These are phyloP conservation scores for Pezicula rhizophila DNA, from an alignment of 2,329 filamentous ascomycete genomes.

Conservation along the genomic window DNA sequence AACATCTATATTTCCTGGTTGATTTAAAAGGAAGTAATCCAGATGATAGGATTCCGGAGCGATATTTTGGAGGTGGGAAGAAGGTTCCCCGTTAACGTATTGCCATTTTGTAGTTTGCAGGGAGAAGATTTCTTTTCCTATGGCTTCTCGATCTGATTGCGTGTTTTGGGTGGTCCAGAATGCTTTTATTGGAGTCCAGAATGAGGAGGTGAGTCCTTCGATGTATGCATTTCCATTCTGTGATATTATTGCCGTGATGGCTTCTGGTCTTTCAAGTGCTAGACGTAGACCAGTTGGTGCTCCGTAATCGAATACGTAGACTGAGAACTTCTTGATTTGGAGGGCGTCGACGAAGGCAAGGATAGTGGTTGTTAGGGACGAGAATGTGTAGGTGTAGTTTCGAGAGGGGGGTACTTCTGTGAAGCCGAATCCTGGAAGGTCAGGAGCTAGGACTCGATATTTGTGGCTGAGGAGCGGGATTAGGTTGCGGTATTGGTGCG, in stretches of 20 bases:
- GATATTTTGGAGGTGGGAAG: background rate
- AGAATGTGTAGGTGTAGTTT: constrained; percentile 48
- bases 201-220: constrained; percentile 38
- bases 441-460: constrained; percentile 43
- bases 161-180: background rate
- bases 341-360: constrained; percentile 41
- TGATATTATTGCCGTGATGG: constrained; percentile 43
- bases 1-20: constrained; percentile 42
- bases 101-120: constrained; percentile 5
- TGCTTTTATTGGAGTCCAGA: constrained; percentile 1
- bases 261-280: constrained; percentile 39
- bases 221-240: constrained; percentile 57
- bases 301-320: constrained; percentile 58
- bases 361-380: constrained; percentile 39
- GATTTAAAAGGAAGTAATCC: constrained; percentile 45
- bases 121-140: background rate
- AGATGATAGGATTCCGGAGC: constrained; percentile 30
- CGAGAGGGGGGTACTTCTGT: constrained; percentile 39
- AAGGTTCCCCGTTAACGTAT: background rate
- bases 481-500: constrained; percentile 34
- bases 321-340: constrained; percentile 38
- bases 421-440: constrained; percentile 53
- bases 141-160: background rate
- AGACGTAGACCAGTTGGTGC: constrained; percentile 47
- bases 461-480: constrained; percentile 31